These are phyloP conservation scores for Akanthomyces lecanii DNA, from an alignment of 2,329 filamentous ascomycete species.

Conservation along the genomic window DNA sequence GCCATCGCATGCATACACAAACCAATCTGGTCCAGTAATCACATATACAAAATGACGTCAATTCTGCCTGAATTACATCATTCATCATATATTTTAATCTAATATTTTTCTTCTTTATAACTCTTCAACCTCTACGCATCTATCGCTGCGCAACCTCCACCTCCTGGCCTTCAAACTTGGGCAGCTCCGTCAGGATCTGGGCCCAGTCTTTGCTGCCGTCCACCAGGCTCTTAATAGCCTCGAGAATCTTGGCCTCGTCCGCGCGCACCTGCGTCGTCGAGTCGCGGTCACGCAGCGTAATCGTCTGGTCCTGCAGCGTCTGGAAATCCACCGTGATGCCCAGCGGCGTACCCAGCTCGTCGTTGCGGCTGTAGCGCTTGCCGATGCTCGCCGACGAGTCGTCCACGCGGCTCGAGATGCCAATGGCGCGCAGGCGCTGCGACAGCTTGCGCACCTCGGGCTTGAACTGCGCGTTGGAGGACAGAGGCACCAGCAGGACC, in stretches of 20 bases:
- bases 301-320: constrained; percentile 78
- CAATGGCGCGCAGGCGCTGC: constrained; percentile 68
- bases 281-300: constrained; percentile 88
- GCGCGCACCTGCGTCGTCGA: constrained; percentile 87
- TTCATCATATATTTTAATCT: constrained; percentile 17
- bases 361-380: constrained; percentile 91
- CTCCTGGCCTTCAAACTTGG: constrained; percentile 78
- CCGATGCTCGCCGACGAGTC: constrained; percentile 89
- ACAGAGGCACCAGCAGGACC: constrained; percentile 87
- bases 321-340: constrained; percentile 96
- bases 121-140: background rate
- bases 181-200: constrained; percentile 72
- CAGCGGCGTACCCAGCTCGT: constrained; percentile 91
- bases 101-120: background rate
- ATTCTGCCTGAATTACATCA: background rate
- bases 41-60: background rate
- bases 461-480: constrained; percentile 73
- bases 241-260: constrained; percentile 72
- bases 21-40: background rate
- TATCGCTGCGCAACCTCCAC: constrained; percentile 39
- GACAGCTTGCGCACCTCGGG: constrained; percentile 72
- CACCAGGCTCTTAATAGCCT: constrained; percentile 59
- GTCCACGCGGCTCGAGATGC: constrained; percentile 81
- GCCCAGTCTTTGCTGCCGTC: constrained; percentile 53
- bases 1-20: background rate